Conservation (phyloP, 345 rosid genomes). For the Brassica carinata region DNA sequence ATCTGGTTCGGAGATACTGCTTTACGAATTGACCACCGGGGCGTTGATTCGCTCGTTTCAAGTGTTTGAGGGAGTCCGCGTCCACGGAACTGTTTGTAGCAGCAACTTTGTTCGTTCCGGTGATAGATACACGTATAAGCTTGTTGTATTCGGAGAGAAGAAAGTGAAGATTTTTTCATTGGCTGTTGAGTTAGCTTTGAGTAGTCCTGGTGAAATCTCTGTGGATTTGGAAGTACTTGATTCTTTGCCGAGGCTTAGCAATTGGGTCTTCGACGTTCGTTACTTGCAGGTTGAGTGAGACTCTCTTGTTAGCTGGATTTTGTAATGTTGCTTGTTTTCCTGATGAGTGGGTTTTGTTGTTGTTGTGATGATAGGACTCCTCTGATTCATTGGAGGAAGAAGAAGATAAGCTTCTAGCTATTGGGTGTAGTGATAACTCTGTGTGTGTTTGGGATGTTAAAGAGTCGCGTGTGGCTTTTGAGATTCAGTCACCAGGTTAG, state of each 20-base stretch:
- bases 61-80: slow-evolving; percentile 84
- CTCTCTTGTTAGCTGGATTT: not conserved
- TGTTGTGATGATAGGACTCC: slow-evolving; percentile 40
- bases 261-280: slow-evolving; percentile 79
- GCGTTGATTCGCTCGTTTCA: slow-evolving; percentile 58
- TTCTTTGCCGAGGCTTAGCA: slow-evolving; percentile 70
- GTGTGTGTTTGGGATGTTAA: slow-evolving; percentile 63
- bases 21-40: slow-evolving; percentile 60
- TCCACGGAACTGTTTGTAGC: slow-evolving; percentile 70
- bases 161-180: slow-evolving; percentile 67
- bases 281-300: slow-evolving; percentile 57
- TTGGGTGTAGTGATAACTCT: slow-evolving; percentile 88
- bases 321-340: slow-evolving; percentile 3
- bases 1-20: slow-evolving; percentile 75
- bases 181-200: slow-evolving; percentile 32
- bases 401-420: slow-evolving; percentile 52
- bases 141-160: slow-evolving; percentile 74
- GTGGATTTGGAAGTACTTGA: slow-evolving; percentile 49
- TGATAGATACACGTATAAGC: slow-evolving; percentile 27
- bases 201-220: slow-evolving; percentile 26
- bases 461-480: slow-evolving; percentile 49
- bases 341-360: slow-evolving; percentile 24
- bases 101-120: slow-evolving; percentile 18
- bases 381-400: slow-evolving; percentile 35
- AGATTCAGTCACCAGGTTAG: slow-evolving; percentile 78